Conservation (phyloP, 768 basidiomycete species). For the Sarcodon aspratus region DNA sequence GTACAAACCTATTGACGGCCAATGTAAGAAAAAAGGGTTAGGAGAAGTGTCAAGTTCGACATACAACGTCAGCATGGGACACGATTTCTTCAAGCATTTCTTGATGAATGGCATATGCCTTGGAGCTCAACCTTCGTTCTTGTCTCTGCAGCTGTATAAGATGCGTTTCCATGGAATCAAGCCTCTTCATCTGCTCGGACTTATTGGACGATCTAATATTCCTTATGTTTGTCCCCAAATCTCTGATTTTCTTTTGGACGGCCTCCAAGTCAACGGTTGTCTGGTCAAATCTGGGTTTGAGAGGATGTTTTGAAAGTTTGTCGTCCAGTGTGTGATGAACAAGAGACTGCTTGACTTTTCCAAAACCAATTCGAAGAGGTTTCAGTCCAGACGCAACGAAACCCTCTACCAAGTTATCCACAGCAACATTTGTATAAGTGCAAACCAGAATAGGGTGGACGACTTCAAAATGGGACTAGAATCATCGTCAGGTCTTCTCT, state of each 20-base stretch:
- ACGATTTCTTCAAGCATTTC: constrained; percentile 56
- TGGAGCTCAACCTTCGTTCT: constrained; percentile 23
- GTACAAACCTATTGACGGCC: constrained; percentile 57
- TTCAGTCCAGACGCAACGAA: constrained; percentile 49
- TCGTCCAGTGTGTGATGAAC: constrained; percentile 48
- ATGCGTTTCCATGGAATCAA: constrained; percentile 15
- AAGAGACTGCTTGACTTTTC: constrained; percentile 47
- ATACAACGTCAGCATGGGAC: constrained; percentile 60
- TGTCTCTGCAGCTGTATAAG: constrained; percentile 16
- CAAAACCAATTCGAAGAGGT: constrained; percentile 67
- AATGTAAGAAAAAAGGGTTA: background rate
- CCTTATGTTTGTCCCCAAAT: background rate
- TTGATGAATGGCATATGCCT: constrained; percentile 43
- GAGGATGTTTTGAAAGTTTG: constrained; percentile 50
- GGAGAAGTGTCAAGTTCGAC: constrained; percentile 17
- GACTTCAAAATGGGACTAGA: constrained; percentile 52
- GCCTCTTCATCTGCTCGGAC: constrained; percentile 15
- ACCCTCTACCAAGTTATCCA: constrained; percentile 82
- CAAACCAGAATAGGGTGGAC: constrained; percentile 82
- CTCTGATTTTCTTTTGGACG: constrained; percentile 6
- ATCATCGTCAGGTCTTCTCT: constrained; percentile 23
- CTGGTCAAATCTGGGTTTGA: constrained; percentile 30
- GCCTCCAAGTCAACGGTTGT: constrained; percentile 27
- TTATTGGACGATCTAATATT: background rate
- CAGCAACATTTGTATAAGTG: constrained; percentile 89